Evolutionary conservation across 2,329 filamentous ascomycete species (phyloP).

Genomic region (Fusarium keratoplasticum): DNA sequence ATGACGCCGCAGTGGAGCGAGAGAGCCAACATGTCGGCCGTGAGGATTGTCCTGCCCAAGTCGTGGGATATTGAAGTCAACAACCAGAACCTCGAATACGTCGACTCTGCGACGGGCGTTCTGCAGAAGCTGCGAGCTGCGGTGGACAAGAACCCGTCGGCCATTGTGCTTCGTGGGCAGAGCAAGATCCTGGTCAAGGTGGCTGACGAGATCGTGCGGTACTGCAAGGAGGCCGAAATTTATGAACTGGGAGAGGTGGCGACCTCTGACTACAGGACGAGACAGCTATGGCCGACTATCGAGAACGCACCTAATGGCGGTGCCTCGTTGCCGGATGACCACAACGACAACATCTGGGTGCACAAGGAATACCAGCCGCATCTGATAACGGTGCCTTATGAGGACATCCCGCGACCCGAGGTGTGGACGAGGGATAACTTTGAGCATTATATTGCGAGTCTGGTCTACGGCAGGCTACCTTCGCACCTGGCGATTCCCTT

Average conservation of each 20-base stretch:
- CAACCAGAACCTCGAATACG: conserved; percentile 48
- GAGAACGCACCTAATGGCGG: conserved; percentile 43
- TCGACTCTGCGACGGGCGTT: conserved; percentile 51
- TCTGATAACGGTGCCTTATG: conserved; percentile 50
- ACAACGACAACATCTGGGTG: conserved; percentile 48
- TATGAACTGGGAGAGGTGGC: conserved; percentile 53
- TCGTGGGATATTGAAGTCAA: conserved; percentile 50
- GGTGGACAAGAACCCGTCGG: conserved; percentile 48
- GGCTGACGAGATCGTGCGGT: conserved; percentile 49
- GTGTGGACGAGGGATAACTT: conserved; percentile 57
- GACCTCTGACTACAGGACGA: conserved; percentile 49
- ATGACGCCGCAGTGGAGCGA: conserved; percentile 50
- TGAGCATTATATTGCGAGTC: conserved; percentile 54
- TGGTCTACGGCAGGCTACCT: conserved; percentile 54
- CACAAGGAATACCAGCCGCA: conserved; percentile 48
- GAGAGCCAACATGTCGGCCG: conserved; percentile 50
- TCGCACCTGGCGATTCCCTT: conserved; percentile 48
- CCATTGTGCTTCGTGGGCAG: conserved; percentile 49
- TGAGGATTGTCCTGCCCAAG: conserved; percentile 51
- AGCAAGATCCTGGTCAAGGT: conserved; percentile 48
- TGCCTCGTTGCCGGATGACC: conserved; percentile 34
- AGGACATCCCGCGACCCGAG: conserved; percentile 53
- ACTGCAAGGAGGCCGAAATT: conserved; percentile 48
- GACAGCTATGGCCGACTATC: conserved; percentile 52
- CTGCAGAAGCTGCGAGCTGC: conserved; percentile 49